Base-by-base conservation (phyloP, 306 rosid species). In the Argentina anserina region DNA sequence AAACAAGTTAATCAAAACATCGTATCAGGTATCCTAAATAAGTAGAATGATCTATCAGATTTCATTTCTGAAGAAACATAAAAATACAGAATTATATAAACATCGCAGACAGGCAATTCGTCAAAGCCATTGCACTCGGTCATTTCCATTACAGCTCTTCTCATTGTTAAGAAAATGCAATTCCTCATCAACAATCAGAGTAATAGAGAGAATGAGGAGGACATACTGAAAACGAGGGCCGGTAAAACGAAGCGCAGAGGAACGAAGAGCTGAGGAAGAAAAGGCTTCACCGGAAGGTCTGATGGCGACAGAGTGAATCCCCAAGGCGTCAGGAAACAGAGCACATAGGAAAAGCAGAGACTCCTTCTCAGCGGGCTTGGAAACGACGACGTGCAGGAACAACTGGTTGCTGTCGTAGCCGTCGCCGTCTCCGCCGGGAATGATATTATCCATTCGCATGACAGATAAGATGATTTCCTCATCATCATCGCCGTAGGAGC, bases 301-400 rank as follows among this genome's bases (percentile, higher is more conserved):
- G 90, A 88, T 88, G 1, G 96, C 88, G 66, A 94, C 92, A 25
- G 96, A 89, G 84, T 94, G 97, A 80, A 94, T 94, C 20, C 97
- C 97, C 58, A 94, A 18, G 7, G 97, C 96, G 67, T 91, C 98
- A 34, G 96, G 96, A 70, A 91, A 94, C 39, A 94, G 20, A 20
- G 86, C 98, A 49, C 98, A 94, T 0, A 94, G 87, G 59, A 94
- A 85, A 39, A 82, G 88, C 76, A 94, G 75, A 3, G 86, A 84
- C 34, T 89, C 96, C 2, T 66, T 49, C 87, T 85, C 85, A 8
- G 58, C 70, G 1, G 91, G 90, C 86, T 91, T 94, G 25, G 90
- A 84, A 36, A 94, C 85, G 23, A 87, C 89, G 12, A 94, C 95
- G 41, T 87, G 96, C 33, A 94, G 70, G 80, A 94, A 89, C 75